Evolutionary conservation across 148 eudicot species (phyloP).

Genomic region (Pouteria glomerata): DNA sequence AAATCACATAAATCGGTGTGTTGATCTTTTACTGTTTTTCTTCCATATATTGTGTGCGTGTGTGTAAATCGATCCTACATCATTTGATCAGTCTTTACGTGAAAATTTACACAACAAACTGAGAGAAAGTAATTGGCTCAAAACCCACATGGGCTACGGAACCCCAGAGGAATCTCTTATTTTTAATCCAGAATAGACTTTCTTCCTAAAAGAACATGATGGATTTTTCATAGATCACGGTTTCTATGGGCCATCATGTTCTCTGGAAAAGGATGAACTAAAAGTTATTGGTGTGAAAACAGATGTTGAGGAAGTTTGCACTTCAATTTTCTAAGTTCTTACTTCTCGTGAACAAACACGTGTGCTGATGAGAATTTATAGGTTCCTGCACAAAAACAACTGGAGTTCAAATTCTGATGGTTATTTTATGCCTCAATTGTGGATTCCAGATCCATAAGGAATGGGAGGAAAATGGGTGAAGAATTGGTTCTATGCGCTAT

Average conservation of each 20-base stretch:
- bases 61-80: no score
- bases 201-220: slow-evolving; percentile 10
- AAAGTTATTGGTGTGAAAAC: slow-evolving; percentile 8
- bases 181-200: slow-evolving; percentile 10
- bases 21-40: no score
- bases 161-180: slow-evolving; percentile 9
- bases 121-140: slow-evolving; percentile 17
- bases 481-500: slow-evolving; percentile 2
- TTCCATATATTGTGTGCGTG: no score
- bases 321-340: slow-evolving; percentile 1
- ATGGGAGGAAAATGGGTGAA: slow-evolving; percentile 9
- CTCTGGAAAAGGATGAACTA: slow-evolving; percentile 9
- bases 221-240: slow-evolving; percentile 14
- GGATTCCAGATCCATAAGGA: slow-evolving; percentile 12
- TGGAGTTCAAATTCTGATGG: slow-evolving; percentile 5
- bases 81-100: slow-evolving; percentile 5
- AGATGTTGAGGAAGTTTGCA: slow-evolving; percentile 7
- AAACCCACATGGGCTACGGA: slow-evolving; percentile 22
- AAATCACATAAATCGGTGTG: no score
- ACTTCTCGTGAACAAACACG: neutral
- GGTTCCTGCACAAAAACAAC: neutral
- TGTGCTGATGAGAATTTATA: neutral
- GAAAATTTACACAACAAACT: neutral
- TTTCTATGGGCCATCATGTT: slow-evolving; percentile 11
- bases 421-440: slow-evolving; percentile 4